Evolutionary conservation across 306 rosid species (phyloP).

Genomic region (Sicyos baderoa): DNA sequence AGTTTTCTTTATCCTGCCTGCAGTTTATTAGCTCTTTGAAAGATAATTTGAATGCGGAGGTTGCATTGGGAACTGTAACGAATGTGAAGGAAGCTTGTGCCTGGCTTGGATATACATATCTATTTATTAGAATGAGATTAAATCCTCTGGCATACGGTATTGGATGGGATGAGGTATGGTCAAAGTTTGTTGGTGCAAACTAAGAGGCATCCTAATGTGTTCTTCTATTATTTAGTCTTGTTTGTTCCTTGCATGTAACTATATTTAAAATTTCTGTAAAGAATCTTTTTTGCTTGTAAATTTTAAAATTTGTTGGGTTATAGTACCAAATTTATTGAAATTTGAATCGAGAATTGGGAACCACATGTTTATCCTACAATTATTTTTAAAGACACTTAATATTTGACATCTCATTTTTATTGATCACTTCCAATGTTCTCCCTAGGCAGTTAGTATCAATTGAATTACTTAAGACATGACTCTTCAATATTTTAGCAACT

Average conservation of each 20-base stretch:
- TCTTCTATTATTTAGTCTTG: slow-evolving; percentile 1
- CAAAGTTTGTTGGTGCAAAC: slow-evolving; percentile 23
- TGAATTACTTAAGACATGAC: neutral
- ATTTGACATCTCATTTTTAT: slow-evolving; percentile 1
- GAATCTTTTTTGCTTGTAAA: neutral
- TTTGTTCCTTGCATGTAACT: neutral
- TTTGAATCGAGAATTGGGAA: neutral
- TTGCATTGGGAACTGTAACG: slow-evolving; percentile 94
- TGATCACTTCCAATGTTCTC: neutral
- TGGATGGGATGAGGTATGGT: slow-evolving; percentile 89
- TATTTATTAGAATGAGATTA: slow-evolving; percentile 91
- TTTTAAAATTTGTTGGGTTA: neutral
- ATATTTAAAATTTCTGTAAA: neutral
- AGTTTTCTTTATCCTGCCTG: slow-evolving; percentile 26
- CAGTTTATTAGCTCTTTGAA: slow-evolving; percentile 95
- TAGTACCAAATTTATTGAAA: neutral
- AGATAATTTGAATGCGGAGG: slow-evolving; percentile 96
- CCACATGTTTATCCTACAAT: neutral
- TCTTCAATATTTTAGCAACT: too few relatives aligned
- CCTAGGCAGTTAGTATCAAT: neutral
- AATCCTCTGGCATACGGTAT: slow-evolving; percentile 92
- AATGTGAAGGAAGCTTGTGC: slow-evolving; percentile 99
- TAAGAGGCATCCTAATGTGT: neutral
- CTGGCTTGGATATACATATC: slow-evolving; percentile 98
- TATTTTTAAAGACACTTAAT: neutral